phyloP scores from a whole-genome alignment of 164 flowering plant species.

The Nymphaea thermarum region DNA sequence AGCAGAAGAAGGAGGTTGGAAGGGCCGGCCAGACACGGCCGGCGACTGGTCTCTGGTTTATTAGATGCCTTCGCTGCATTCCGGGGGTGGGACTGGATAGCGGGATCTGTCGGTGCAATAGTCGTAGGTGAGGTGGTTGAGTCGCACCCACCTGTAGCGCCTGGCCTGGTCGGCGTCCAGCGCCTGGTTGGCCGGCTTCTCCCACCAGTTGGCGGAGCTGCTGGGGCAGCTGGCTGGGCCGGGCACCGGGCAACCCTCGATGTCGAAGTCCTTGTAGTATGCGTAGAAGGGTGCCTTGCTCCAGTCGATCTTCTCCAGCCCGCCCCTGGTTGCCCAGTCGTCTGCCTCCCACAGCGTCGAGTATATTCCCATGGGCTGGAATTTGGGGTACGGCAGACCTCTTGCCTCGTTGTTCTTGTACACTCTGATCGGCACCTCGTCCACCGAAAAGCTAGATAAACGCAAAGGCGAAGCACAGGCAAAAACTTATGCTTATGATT shows the following conservation, averaged over 20 bases:
- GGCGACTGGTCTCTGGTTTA: too few relatives aligned
- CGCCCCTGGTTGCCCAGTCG: slow-evolving; percentile 97
- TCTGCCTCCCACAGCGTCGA: slow-evolving; percentile 97
- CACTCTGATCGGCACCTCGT: slow-evolving; percentile 73
- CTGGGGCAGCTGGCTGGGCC: slow-evolving; percentile 57
- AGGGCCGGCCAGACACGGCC: too few relatives aligned
- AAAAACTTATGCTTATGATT: too few relatives aligned
- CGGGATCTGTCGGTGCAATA: slow-evolving; percentile 76
- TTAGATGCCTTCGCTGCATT: slow-evolving; percentile 62
- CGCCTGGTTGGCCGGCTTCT: slow-evolving; percentile 38
- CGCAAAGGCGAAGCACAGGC: too few relatives aligned
- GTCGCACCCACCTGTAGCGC: slow-evolving; percentile 63
- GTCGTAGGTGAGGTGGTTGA: slow-evolving; percentile 82
- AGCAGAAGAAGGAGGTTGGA: too few relatives aligned
- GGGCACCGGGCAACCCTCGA: slow-evolving; percentile 77
- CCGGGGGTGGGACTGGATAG: slow-evolving; percentile 59
- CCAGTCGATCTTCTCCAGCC: slow-evolving; percentile 90
- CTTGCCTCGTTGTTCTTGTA: slow-evolving; percentile 75
- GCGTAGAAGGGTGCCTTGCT: slow-evolving; percentile 83
- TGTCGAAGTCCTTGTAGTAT: slow-evolving; percentile 81
- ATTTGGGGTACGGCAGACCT: slow-evolving; percentile 60
- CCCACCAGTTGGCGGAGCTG: slow-evolving; percentile 78
- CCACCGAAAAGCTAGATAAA: slow-evolving; percentile 49
- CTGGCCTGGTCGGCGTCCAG: slow-evolving; percentile 40
- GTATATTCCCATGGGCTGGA: slow-evolving; percentile 78